A percentile compares a stretch with the other conserved stretches of the same genome.
phyloP scores from a whole-genome alignment of 2,329 filamentous ascomycete genomes.

The Penicillium sp. region DNA sequence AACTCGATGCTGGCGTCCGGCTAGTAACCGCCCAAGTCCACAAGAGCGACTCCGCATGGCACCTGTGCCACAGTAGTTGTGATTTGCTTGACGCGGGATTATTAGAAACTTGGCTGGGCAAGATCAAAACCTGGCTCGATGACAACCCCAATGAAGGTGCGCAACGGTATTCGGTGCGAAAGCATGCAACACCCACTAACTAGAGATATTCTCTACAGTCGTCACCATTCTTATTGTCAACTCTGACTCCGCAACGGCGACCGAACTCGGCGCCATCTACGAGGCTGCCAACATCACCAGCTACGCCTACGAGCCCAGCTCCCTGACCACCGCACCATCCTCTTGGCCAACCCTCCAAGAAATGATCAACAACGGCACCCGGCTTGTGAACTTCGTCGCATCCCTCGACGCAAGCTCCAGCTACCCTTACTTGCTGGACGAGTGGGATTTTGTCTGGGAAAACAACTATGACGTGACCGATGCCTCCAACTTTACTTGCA shows the following conservation, averaged over 20 bases:
- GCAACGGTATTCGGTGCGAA: neutral
- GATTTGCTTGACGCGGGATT: slow-evolving; percentile 67
- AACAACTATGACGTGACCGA: slow-evolving; percentile 66
- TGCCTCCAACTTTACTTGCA: slow-evolving; percentile 69
- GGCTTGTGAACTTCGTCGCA: slow-evolving; percentile 70
- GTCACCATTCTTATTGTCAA: slow-evolving; percentile 75
- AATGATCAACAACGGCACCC: slow-evolving; percentile 65
- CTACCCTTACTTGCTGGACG: slow-evolving; percentile 47
- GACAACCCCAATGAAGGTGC: slow-evolving; percentile 63
- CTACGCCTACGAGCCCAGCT: slow-evolving; percentile 61
- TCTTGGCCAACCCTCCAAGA: slow-evolving; percentile 71
- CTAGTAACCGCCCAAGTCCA: slow-evolving; percentile 73
- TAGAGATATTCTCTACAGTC: slow-evolving; percentile 42
- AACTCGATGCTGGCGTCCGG: slow-evolving; percentile 70
- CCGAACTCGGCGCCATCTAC: slow-evolving; percentile 58
- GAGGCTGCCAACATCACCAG: slow-evolving; percentile 59
- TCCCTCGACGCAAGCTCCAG: slow-evolving; percentile 38
- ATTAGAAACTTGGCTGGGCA: slow-evolving; percentile 62
- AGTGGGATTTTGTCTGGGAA: slow-evolving; percentile 63
- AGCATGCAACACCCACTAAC: slow-evolving; percentile 1
- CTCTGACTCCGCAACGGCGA: slow-evolving; percentile 58
- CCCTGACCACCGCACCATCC: slow-evolving; percentile 41
- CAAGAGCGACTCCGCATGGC: slow-evolving; percentile 57
- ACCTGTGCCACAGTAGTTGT: slow-evolving; percentile 71
- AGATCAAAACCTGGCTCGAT: slow-evolving; percentile 69